Evolutionary conservation across 2,329 filamentous ascomycete species (phyloP).

Genomic region (Rachicladosporium sp.): DNA sequence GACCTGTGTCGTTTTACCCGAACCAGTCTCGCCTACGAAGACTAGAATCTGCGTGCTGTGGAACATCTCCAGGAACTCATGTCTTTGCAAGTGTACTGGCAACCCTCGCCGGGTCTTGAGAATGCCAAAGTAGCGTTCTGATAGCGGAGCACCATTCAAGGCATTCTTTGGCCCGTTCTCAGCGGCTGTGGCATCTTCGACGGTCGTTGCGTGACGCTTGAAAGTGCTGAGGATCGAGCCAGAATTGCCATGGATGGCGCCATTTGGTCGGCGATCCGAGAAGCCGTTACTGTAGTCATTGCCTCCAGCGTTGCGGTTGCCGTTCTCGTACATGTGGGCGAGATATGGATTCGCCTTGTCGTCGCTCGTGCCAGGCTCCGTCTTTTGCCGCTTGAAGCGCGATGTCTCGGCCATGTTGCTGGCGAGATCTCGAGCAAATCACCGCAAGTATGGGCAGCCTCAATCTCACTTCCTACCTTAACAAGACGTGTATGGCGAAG

Average conservation of each 20-base stretch:
- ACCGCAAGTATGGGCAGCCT: too few relatives aligned
- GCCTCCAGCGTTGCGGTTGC: conserved; percentile 21
- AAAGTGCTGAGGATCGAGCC: conserved; percentile 45
- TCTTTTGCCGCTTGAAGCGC: conserved; percentile 38
- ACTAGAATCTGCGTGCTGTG: conserved; percentile 92
- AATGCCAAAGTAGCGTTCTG: conserved; percentile 80
- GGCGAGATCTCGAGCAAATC: too few relatives aligned
- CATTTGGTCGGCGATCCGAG: conserved; percentile 29
- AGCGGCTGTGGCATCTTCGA: conserved; percentile 55
- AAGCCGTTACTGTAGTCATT: conserved; percentile 19
- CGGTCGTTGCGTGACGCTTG: conserved; percentile 68
- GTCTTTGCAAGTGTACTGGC: conserved; percentile 85
- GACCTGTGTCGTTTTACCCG: conserved; percentile 97
- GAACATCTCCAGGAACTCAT: conserved; percentile 83
- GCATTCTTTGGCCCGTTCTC: conserved; percentile 77
- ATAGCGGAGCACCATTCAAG: conserved; percentile 68
- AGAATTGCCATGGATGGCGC: conserved; percentile 7
- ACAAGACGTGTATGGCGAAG: too few relatives aligned
- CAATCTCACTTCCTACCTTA: too few relatives aligned
- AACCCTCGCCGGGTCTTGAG: conserved; percentile 71
- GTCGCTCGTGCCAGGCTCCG: conserved; percentile 41
- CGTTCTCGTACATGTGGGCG: conserved; percentile 66
- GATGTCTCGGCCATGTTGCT: conserved; percentile 5
- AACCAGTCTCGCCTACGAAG: conserved; percentile 98
- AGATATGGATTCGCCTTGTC: conserved; percentile 72